A percentile compares a stretch with the other conserved stretches of the same genome.
These are phyloP conservation scores for Myriosclerotinia curreyana DNA, from an alignment of 2,329 filamentous ascomycete genomes.

Conservation along the genomic window DNA sequence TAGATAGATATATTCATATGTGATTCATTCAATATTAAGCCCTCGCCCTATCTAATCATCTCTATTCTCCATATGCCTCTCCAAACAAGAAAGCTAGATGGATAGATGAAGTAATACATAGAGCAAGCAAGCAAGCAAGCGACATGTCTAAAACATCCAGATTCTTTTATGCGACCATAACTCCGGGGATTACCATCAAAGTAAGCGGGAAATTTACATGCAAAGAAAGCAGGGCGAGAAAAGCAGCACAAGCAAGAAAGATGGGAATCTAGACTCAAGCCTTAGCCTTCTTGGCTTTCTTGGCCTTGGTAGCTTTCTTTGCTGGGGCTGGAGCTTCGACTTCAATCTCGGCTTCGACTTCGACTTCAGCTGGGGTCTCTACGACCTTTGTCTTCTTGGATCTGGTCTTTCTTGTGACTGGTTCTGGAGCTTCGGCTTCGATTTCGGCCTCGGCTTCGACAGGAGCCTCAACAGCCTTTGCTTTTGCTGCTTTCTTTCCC, in stretches of 20 bases:
- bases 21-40: too few species aligned
- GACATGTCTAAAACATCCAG: slow-evolving; percentile 1
- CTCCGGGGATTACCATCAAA: slow-evolving; percentile 13
- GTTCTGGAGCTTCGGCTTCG: background rate
- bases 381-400: slow-evolving; percentile 5
- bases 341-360: background rate
- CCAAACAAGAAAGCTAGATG: too few species aligned
- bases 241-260: background rate
- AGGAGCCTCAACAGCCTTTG: slow-evolving; percentile 9
- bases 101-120: too few species aligned
- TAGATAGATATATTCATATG: too few species aligned
- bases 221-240: background rate
- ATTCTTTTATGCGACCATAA: slow-evolving; percentile 16
- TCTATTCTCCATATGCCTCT: too few species aligned
- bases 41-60: too few species aligned
- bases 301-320: slow-evolving; percentile 3
- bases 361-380: background rate
- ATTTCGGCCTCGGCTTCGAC: background rate
- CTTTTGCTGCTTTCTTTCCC: slow-evolving; percentile 38
- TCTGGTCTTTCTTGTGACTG: slow-evolving; percentile 11
- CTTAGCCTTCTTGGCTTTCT: slow-evolving; percentile 14
- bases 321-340: background rate
- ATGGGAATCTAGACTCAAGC: background rate
- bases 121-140: background rate
- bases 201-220: background rate